Conservation (phyloP, 2,329 filamentous ascomycete genomes). For the Aspergillus sp. region DNA sequence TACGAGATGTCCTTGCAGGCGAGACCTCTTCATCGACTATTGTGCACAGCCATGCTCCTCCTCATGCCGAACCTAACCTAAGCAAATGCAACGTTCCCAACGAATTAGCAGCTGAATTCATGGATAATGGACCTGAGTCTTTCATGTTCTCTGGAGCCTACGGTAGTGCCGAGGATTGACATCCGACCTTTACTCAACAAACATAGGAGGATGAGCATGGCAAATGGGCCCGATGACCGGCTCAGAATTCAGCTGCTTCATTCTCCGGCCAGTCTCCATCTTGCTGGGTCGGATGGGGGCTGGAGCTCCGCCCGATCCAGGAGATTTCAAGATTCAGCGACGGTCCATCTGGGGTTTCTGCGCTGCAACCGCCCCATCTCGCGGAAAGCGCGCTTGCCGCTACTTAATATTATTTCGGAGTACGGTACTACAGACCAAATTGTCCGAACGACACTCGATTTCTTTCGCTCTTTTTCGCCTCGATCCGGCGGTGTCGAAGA, state of each 20-base stretch:
- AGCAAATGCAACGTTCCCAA: conserved; percentile 10
- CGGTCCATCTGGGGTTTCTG: conserved; percentile 29
- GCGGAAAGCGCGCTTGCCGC: conserved; percentile 43
- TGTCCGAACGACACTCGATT: conserved; percentile 7
- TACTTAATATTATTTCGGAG: conserved; percentile 5
- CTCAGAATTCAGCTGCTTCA: not conserved
- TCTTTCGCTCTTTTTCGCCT: conserved; percentile 2
- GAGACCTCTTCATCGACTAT: conserved; percentile 12
- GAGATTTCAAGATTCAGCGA: not conserved
- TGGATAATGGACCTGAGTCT: conserved; percentile 3
- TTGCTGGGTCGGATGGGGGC: not conserved
- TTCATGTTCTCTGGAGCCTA: conserved; percentile 3
- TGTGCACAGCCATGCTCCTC: conserved; percentile 12
- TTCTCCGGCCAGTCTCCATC: not conserved
- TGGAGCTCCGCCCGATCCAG: conserved; percentile 10
- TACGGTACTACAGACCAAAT: not conserved
- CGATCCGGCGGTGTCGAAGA: conserved; percentile 11
- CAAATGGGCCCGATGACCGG: conserved; percentile 3
- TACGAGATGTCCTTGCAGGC: conserved; percentile 20
- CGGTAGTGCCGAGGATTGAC: conserved; percentile 10
- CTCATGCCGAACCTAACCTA: conserved; percentile 1
- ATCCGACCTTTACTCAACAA: conserved; percentile 7
- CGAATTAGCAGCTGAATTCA: conserved; percentile 2
- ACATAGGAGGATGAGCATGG: conserved; percentile 1
- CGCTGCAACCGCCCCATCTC: conserved; percentile 36